Evolutionary conservation across 768 basidiomycete species (phyloP).

Genomic region (Lactarius sanguifluus): DNA sequence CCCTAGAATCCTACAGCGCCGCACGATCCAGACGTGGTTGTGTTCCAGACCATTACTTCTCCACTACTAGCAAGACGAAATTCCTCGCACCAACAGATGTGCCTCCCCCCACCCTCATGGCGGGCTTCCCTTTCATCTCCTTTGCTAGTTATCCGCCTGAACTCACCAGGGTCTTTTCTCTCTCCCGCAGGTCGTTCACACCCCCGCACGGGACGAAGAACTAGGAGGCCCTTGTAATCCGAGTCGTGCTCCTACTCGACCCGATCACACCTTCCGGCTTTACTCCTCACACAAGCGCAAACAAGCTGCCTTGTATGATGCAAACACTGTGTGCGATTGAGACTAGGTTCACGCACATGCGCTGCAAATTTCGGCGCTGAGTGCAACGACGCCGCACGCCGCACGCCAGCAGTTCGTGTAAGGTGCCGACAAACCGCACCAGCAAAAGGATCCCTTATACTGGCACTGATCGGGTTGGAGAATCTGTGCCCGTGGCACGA

Average conservation of each 20-base stretch:
- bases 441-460: too few relatives aligned
- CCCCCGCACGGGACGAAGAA: neutral
- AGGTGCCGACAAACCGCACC: too few relatives aligned
- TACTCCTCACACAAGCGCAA: conserved; percentile 57
- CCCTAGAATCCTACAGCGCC: neutral
- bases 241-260: conserved; percentile 67
- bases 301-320: conserved; percentile 61
- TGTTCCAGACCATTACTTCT: conserved; percentile 40
- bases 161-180: too few relatives aligned
- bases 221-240: conserved; percentile 33
- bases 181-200: too few relatives aligned
- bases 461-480: too few relatives aligned
- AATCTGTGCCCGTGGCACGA: too few relatives aligned
- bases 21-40: conserved; percentile 52
- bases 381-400: neutral
- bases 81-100: conserved; percentile 92
- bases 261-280: conserved; percentile 78
- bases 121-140: conserved; percentile 33
- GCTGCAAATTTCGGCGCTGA: conserved; percentile 32
- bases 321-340: conserved; percentile 50
- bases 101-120: conserved; percentile 66
- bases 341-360: conserved; percentile 69
- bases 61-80: conserved; percentile 50
- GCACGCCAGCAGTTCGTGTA: neutral
- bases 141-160: too few relatives aligned